These are phyloP conservation scores for Aspergillus novofumigatus DNA, from an alignment of 2,329 filamentous ascomycete species.

Conservation along the genomic window DNA sequence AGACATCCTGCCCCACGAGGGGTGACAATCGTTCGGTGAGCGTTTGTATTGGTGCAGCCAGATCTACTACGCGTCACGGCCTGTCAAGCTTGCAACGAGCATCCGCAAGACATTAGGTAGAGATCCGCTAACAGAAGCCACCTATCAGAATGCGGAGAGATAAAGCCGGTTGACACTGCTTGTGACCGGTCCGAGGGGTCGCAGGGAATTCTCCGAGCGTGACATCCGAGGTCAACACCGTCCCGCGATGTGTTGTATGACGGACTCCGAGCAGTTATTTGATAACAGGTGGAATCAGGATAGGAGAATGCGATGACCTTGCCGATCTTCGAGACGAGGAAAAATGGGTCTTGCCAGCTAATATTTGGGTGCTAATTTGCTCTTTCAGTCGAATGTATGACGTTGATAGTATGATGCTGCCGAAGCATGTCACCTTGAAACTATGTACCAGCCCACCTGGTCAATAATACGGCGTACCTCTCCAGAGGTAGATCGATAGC, in stretches of 20 bases:
- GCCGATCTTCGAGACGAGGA: neutral
- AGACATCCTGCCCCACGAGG: slow-evolving; percentile 24
- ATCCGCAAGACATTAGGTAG: neutral
- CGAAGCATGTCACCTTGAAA: neutral
- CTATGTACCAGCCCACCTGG: no score
- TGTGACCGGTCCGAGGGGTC: slow-evolving; percentile 10
- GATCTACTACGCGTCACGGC: slow-evolving; percentile 7
- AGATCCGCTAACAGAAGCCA: neutral
- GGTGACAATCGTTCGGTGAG: slow-evolving; percentile 6
- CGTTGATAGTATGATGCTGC: neutral
- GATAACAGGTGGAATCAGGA: neutral
- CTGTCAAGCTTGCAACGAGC: slow-evolving; percentile 6
- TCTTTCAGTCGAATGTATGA: neutral
- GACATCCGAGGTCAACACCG: slow-evolving; percentile 16
- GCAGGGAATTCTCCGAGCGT: slow-evolving; percentile 7
- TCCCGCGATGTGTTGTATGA: neutral
- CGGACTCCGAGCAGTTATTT: neutral
- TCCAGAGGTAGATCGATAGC: neutral
- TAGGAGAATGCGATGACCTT: neutral
- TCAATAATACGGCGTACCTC: no score
- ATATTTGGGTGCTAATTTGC: neutral
- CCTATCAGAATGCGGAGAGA: slow-evolving; percentile 7
- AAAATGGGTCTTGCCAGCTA: no score
- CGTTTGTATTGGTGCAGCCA: neutral
- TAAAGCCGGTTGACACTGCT: neutral